Evolutionary conservation across 306 rosid species (phyloP), one percentile per base, ranked within the genome.

Genomic region (Astragalus glycyphyllos): DNA sequence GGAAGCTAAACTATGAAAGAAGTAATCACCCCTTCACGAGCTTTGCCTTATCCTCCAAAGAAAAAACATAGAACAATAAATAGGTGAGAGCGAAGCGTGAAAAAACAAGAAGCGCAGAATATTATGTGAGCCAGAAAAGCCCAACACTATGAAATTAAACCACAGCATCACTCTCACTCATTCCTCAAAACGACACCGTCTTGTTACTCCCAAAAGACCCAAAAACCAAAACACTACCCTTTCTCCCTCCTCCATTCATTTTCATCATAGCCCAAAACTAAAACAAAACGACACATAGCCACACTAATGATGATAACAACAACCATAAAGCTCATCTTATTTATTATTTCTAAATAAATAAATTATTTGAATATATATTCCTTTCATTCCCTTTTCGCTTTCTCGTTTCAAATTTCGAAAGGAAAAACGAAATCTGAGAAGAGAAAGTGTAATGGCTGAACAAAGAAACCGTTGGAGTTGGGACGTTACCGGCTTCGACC

Each of bases 401-500:
- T 70, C 51, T 23, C 58, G n/a, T 53, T 78, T 79, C 80, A 76
- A 81, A 79, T 64, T 68, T 79, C 65, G 56, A 73, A 62, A 66
- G 35, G 6, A 34, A 44, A 8, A 34, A 44, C 77, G 41, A 80
- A 73, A 58, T 63, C 87, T 53, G 60, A 54, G n/a, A 9, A 13
- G 16, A 16, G 65, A 56, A 16, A 68, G 12, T 48, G 10, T 20
- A 80, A 90, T 94, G 98, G 90, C 83, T 77, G 98, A 90, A 55
- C 92, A 88, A 77, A 77, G 65, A 82, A 88, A 80, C 84, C 81
- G 89, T n/a, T 94, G 98, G 98, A 94, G 88, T 86, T 94, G 98
- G 98, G 97, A 94, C 83, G 96, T 94, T 4, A 72, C 87, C 50
- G 98, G 98, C 31, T 94, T 94, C 69, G 95, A 87, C 83, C 98